Evolutionary conservation across 208 protist genomes (phyloP).

Genomic region (Trypanosoma vivax): DNA sequence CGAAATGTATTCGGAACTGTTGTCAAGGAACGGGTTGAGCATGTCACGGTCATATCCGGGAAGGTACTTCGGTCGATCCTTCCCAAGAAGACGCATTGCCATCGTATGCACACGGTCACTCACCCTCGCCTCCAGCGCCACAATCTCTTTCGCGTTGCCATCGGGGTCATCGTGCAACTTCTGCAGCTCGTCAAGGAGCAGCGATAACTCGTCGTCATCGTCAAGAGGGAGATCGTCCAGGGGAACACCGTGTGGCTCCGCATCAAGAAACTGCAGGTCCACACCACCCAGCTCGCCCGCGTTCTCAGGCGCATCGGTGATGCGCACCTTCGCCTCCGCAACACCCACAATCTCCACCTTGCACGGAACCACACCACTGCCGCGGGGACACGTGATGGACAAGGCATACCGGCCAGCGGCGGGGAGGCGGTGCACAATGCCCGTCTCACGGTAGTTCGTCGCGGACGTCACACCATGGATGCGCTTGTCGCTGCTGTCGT

Average conservation of each 20-base stretch:
- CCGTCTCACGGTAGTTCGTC: conserved; percentile 71
- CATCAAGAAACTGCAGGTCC: conserved; percentile 64
- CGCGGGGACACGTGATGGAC: conserved; percentile 49
- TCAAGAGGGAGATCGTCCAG: conserved; percentile 56
- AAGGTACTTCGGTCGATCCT: conserved; percentile 54
- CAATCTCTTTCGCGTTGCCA: conserved; percentile 47
- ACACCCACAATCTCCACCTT: conserved; percentile 57
- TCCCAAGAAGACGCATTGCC: conserved; percentile 29
- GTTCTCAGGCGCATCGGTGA: conserved; percentile 57
- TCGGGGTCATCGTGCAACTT: conserved; percentile 47
- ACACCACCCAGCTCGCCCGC: conserved; percentile 55
- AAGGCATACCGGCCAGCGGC: conserved; percentile 63
- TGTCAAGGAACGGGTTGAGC: conserved; percentile 41
- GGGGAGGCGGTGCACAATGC: conserved; percentile 52
- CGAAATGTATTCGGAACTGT: conserved; percentile 34
- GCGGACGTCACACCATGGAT: conserved; percentile 41
- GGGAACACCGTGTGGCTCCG: conserved; percentile 55
- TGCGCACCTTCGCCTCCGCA: conserved; percentile 55
- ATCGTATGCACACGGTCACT: conserved; percentile 38
- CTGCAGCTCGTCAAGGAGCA: conserved; percentile 42
- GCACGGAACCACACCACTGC: conserved; percentile 48
- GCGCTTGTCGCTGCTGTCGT: conserved; percentile 58
- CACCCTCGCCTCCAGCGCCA: conserved; percentile 43
- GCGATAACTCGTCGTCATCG: conserved; percentile 41
- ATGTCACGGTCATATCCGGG: conserved; percentile 28